Conservation (phyloP, 1,284 basidiomycete genomes). For the Rhodotorula glutinis region DNA sequence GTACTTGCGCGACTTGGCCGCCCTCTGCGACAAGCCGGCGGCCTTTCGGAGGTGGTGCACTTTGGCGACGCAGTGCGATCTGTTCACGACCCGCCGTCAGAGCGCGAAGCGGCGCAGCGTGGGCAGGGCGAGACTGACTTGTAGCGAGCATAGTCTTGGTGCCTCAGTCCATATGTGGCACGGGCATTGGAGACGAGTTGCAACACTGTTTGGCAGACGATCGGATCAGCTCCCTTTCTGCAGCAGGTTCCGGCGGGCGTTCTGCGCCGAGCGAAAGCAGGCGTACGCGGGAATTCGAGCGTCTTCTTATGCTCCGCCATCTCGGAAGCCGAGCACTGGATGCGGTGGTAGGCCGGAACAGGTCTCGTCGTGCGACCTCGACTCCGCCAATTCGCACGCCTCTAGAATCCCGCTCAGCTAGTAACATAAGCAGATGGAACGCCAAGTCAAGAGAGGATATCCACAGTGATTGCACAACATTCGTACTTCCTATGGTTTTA, state of each 20-base stretch:
- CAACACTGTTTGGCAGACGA: conserved; percentile 48
- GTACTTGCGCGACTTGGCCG: conserved; percentile 60
- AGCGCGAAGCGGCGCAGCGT: too few relatives aligned
- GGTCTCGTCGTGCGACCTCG: too few relatives aligned
- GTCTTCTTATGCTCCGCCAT: too few relatives aligned
- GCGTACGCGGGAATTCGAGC: too few relatives aligned
- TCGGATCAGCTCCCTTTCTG: background rate
- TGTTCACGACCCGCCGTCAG: background rate
- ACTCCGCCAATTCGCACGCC: too few relatives aligned
- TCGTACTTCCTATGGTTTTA: background rate
- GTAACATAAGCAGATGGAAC: too few relatives aligned
- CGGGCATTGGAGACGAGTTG: conserved; percentile 39
- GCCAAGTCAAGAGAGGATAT: too few relatives aligned
- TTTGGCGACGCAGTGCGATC: conserved; percentile 39
- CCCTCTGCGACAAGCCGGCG: conserved; percentile 23
- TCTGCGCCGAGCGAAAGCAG: too few relatives aligned
- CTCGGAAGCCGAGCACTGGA: too few relatives aligned
- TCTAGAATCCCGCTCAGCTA: too few relatives aligned
- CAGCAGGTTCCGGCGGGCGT: background rate
- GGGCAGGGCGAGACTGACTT: conserved; percentile 13
- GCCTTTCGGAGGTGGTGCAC: conserved; percentile 38
- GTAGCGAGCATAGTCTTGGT: conserved; percentile 42
- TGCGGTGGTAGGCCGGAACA: too few relatives aligned
- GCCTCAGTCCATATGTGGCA: conserved; percentile 42
- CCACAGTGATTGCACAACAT: background rate